Percentiles rank a stretch among this genome's conserved stretches.
Conservation (phyloP, 495 filamentous ascomycete genomes). For the Talaromyces proteolyticus region DNA sequence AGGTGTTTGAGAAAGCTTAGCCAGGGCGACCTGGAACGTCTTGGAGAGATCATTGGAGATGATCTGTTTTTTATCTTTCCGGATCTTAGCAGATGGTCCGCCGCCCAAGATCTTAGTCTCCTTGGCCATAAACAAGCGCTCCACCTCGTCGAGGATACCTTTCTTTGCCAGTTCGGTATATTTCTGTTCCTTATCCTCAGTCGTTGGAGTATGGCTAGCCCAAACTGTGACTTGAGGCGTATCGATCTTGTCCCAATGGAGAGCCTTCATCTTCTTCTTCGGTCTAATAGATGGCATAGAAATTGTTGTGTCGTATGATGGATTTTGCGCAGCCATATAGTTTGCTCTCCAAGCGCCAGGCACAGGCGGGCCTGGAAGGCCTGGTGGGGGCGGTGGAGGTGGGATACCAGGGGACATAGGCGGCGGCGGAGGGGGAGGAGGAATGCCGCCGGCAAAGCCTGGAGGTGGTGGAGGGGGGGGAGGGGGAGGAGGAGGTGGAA, state of each 20-base stretch:
- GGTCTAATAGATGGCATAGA: constrained; percentile 73
- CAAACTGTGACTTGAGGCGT: constrained; percentile 90
- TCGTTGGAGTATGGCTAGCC: constrained; percentile 78
- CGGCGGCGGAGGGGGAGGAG: constrained; percentile 53
- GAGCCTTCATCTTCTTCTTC: constrained; percentile 98
- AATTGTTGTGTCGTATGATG: constrained; percentile 34
- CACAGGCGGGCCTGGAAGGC: constrained; percentile 50
- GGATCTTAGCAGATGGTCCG: constrained; percentile 56
- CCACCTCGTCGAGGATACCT: constrained; percentile 94
- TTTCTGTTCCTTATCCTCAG: constrained; percentile 85
- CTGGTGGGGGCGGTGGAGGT: constrained; percentile 53
- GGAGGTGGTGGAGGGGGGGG: constrained; percentile 42
- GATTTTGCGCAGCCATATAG: constrained; percentile 40
- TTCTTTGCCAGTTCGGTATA: constrained; percentile 87
- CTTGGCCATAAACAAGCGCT: constrained; percentile 95
- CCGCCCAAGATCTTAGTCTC: constrained; percentile 82
- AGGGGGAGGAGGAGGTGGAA: constrained; percentile 41
- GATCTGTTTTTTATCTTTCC: constrained; percentile 94
- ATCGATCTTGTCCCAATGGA: constrained; percentile 99
- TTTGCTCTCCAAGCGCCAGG: constrained; percentile 49
- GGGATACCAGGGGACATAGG: constrained; percentile 27
- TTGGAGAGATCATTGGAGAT: constrained; percentile 89
- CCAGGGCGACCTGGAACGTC: constrained; percentile 85
- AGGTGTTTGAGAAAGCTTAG: constrained; percentile 78
- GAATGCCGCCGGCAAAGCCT: constrained; percentile 17